A percentile compares a stretch with the other conserved stretches of the same genome.
Evolutionary conservation across 192 early-diverging fungal genomes (phyloP).

Genomic region (Rhizophagus prolifer): DNA sequence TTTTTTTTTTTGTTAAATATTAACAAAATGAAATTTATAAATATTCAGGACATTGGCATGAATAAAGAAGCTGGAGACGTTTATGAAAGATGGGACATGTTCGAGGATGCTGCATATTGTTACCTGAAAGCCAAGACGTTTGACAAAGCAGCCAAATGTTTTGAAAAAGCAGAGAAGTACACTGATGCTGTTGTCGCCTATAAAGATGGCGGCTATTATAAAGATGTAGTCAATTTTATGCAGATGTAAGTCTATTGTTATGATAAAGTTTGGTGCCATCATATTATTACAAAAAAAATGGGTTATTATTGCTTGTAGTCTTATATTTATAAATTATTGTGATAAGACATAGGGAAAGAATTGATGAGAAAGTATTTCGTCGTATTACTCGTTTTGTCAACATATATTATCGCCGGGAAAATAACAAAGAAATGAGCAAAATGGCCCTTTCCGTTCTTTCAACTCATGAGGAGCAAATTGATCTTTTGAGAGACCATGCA

Average conservation of each 20-base stretch:
- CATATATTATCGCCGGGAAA: not conserved
- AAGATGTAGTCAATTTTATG: slow-evolving; percentile 2
- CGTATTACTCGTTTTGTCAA: not conserved
- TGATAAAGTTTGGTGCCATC: not conserved
- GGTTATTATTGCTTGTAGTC: not conserved
- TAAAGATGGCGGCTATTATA: not conserved
- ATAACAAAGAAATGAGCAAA: slow-evolving; percentile 1
- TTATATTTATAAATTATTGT: slow-evolving; percentile 4
- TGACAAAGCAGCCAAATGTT: not conserved
- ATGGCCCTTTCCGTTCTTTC: slow-evolving; percentile 2
- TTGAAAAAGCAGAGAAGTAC: slow-evolving; percentile 6
- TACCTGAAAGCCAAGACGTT: not conserved
- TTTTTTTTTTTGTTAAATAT: not conserved
- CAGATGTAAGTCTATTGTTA: not conserved
- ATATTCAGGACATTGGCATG: slow-evolving; percentile 8
- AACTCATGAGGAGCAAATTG: not conserved
- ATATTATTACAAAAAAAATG: too few relatives aligned
- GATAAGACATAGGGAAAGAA: slow-evolving; percentile 6
- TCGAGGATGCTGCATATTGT: not conserved
- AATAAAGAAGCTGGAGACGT: not conserved
- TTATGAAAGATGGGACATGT: not conserved
- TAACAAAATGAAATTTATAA: not conserved
- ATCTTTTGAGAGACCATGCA: not conserved
- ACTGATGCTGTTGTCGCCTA: not conserved
- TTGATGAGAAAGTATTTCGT: slow-evolving; percentile 4